Base-by-base conservation (phyloP, 2,329 filamentous ascomycete species). In the Knufia fluminis region DNA sequence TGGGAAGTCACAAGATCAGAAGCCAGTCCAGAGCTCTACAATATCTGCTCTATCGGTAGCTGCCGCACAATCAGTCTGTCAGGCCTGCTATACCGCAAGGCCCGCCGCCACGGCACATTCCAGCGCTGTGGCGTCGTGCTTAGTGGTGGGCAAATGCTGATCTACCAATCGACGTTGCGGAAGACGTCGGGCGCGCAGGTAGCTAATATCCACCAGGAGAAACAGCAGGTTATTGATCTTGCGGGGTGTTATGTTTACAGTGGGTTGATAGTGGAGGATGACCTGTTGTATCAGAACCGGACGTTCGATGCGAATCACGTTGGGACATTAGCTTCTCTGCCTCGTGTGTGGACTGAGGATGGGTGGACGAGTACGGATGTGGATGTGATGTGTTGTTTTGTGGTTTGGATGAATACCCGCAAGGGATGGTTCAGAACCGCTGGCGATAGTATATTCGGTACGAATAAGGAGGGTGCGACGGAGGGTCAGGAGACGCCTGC, bases 1-100 rank as follows among this genome's bases (percentile, higher is more conserved):
- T 85, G 81, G 81, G 81, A 85, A 61, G 79, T 84, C 19, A 77
- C 71, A 14, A 74, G 80, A 54, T 77, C 79, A 1, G 75, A 75
- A 56, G 78, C 80, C n/a, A 81, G 75, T 1, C 75, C 80, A 1
- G 67, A 77, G 33, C 65, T 84, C n/a, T 83, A 82, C 67, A 80
- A 85, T 61, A 74, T 84, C 67, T 85, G 81, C 61, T 74, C 76
- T n/a, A 74, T 84, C 19, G 73, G 76, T 9, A 73, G 71, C 32
- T 85, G 81, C 60, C 76, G 81, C 36, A 70, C 76, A 16, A 77
- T 85, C 48, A 71, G 71, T 65, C 75, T 83, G 63, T 78, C 78
- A 28, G 81, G 81, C 2, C 66, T 72, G 16, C 68, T 85, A 1
- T 84, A 80, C 63, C 74, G 78, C 46, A 85, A 84, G 58, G 78